Conservation (phyloP, 768 basidiomycete genomes). For the Rubroboletus pulcherrimus region DNA sequence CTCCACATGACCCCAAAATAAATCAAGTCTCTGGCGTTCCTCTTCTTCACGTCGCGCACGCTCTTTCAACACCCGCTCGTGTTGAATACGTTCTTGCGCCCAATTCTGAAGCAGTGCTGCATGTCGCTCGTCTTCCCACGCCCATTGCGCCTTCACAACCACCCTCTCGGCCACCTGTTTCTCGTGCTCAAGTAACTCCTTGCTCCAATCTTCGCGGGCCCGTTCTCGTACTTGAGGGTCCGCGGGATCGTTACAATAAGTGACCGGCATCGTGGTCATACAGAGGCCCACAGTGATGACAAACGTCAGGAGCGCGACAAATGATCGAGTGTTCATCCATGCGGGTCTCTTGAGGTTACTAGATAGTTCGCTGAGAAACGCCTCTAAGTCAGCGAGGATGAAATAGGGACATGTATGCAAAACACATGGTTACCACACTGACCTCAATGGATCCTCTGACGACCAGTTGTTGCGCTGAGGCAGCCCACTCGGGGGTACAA, state of each 20-base stretch:
- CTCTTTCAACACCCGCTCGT: constrained; percentile 16
- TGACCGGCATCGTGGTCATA: constrained; percentile 7
- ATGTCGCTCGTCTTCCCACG: constrained; percentile 17
- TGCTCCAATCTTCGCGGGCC: constrained; percentile 18
- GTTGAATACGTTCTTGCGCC: constrained; percentile 17
- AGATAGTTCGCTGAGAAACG: neutral
- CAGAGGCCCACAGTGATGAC: constrained; percentile 1
- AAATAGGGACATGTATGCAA: too few relatives aligned
- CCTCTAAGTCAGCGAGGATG: too few relatives aligned
- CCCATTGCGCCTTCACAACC: constrained; percentile 16
- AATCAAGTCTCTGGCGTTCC: constrained; percentile 17
- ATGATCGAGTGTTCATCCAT: neutral
- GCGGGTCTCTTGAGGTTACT: neutral
- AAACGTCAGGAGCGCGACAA: constrained; percentile 1
- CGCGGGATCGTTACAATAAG: constrained; percentile 17
- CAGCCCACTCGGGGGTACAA: neutral
- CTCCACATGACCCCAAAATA: constrained; percentile 22
- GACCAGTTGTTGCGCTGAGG: neutral
- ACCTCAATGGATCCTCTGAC: neutral
- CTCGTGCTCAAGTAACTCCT: constrained; percentile 18
- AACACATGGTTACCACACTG: neutral
- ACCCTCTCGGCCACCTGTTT: constrained; percentile 1
- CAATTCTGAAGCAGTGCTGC: constrained; percentile 9
- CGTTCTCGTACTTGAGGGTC: constrained; percentile 21
- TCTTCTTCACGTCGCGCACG: constrained; percentile 16